A percentile compares a stretch with the other conserved stretches of the same genome.
These are phyloP conservation scores for Cytospora chrysosperma DNA, from an alignment of 2,329 filamentous ascomycete species.

Conservation along the genomic window DNA sequence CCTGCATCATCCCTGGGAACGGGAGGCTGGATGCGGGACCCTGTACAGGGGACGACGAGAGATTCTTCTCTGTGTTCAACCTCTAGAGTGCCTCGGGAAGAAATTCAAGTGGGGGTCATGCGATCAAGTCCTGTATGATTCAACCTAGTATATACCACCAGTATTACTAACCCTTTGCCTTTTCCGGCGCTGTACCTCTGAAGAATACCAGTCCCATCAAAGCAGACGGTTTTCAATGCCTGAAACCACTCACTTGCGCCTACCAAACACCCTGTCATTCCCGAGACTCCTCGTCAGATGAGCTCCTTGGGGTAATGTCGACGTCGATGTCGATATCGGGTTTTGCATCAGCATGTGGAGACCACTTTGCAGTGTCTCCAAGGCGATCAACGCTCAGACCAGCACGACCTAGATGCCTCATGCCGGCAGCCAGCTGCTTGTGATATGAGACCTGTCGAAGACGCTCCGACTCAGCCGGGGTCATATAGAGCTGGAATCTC, in stretches of 20 bases:
- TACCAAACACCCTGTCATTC: background rate
- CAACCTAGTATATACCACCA: background rate
- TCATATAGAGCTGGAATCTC: constrained; percentile 45
- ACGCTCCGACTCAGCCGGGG: constrained; percentile 52
- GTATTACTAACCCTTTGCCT: background rate
- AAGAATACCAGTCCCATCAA: background rate
- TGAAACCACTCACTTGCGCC: background rate
- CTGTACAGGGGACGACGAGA: constrained; percentile 33
- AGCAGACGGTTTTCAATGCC: background rate
- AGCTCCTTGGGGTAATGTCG: background rate
- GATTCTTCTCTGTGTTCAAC: constrained; percentile 33
- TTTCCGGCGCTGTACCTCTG: background rate
- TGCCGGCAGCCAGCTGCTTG: constrained; percentile 53
- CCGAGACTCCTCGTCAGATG: background rate
- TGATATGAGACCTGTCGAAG: constrained; percentile 56
- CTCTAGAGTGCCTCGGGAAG: constrained; percentile 16
- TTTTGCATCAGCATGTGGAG: background rate
- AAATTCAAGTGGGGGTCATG: background rate
- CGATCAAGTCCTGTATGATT: background rate
- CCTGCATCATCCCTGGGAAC: constrained; percentile 43
- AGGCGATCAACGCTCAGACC: constrained; percentile 45
- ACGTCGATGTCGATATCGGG: background rate
- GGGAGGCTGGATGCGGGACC: constrained; percentile 31
- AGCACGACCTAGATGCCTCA: constrained; percentile 47
- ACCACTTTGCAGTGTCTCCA: constrained; percentile 36